Evolutionary conservation across 768 basidiomycete species (phyloP).

Genomic region (Trametes cingulata): DNA sequence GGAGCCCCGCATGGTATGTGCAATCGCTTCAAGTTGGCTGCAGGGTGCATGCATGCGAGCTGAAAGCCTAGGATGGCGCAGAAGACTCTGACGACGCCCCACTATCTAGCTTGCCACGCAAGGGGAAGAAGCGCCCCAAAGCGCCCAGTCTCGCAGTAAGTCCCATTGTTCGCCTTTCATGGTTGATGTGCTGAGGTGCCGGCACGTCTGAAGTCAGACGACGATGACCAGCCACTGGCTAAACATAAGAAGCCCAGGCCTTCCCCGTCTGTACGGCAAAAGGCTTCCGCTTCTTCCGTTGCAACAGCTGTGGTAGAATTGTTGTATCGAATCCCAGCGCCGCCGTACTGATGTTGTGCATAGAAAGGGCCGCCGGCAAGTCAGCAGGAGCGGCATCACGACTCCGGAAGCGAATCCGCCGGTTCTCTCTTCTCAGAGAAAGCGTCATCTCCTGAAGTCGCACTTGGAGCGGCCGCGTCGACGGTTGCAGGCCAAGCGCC

Average conservation of each 20-base stretch:
- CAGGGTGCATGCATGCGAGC: not conserved
- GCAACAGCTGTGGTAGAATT: not conserved
- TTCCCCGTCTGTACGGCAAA: not conserved
- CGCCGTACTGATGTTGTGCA: not conserved
- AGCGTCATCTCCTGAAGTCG: conserved; percentile 20
- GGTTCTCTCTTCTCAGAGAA: conserved; percentile 21
- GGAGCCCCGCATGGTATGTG: not conserved
- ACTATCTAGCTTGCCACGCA: not conserved
- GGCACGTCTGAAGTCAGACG: not conserved
- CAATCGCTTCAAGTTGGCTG: not conserved
- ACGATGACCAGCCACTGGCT: conserved; percentile 5
- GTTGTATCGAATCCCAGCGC: not conserved
- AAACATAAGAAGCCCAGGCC: conserved; percentile 4
- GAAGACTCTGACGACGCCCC: conserved; percentile 5
- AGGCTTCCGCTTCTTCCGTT: not conserved
- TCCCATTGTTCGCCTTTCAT: not conserved
- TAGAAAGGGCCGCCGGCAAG: not conserved
- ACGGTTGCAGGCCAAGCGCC: not conserved
- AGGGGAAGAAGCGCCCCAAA: conserved; percentile 9
- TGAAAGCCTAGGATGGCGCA: not conserved
- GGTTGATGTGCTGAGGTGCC: not conserved
- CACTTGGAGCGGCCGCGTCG: not conserved
- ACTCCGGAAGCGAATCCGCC: conserved; percentile 8
- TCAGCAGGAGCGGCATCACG: not conserved
- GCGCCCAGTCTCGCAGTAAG: not conserved